Conservation (phyloP, 1,139 yeast species). For the Yamadazyma buinensis region DNA sequence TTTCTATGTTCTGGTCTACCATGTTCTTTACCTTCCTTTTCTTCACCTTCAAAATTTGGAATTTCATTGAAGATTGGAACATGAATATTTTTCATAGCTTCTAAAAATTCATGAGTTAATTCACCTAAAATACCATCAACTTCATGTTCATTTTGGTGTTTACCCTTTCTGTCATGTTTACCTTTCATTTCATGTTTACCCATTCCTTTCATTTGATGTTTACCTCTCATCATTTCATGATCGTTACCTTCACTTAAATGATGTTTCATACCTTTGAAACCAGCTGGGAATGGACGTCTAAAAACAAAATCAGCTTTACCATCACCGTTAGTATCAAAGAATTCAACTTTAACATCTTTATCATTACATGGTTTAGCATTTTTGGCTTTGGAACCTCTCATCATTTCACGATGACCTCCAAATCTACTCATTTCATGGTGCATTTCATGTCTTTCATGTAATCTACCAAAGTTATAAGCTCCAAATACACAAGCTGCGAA, state of each 20-base stretch:
- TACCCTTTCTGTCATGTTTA: not conserved
- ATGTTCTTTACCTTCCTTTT: not conserved
- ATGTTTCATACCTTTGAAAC: not conserved
- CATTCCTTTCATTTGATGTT: not conserved
- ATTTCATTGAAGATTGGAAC: constrained; percentile 5
- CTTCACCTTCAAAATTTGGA: not conserved
- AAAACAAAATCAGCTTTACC: constrained; percentile 4
- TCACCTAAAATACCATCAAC: not conserved
- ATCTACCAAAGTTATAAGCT: constrained; percentile 5
- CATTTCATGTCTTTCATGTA: constrained; percentile 5
- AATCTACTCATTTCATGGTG: not conserved
- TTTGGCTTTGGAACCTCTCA: not conserved
- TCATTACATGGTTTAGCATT: not conserved
- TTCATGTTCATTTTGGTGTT: not conserved
- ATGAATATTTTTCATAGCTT: constrained; percentile 2
- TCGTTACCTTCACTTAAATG: not conserved
- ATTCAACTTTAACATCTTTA: not conserved
- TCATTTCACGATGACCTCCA: not conserved
- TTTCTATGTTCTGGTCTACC: not conserved
- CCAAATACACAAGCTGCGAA: constrained; percentile 1
- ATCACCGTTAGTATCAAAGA: constrained; percentile 5
- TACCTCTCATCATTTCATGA: not conserved
- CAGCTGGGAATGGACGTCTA: not conserved
- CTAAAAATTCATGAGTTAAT: constrained; percentile 1
- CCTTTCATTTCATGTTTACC: not conserved